These are phyloP conservation scores for Hypoxylon sp. DNA, from an alignment of 2,329 filamentous ascomycete genomes.

Conservation along the genomic window DNA sequence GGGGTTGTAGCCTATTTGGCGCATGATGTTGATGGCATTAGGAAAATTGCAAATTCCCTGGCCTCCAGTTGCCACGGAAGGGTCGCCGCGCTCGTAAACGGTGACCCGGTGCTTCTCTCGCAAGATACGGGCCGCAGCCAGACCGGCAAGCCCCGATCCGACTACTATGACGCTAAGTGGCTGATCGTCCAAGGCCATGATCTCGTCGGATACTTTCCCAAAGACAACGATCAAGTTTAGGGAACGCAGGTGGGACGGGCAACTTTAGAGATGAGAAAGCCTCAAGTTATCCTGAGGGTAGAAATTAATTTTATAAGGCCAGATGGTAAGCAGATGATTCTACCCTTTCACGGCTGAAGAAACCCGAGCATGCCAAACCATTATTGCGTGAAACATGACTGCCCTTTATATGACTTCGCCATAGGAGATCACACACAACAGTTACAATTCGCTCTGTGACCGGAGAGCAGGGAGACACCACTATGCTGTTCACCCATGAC, in stretches of 20 bases:
- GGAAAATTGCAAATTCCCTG: conserved; percentile 45
- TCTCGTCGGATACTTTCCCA: conserved; percentile 7
- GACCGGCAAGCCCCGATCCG: conserved; percentile 45
- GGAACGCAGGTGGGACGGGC: not conserved
- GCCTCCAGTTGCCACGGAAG: conserved; percentile 39
- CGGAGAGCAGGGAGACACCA: conserved; percentile 14
- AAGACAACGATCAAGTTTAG: not conserved
- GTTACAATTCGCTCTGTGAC: conserved; percentile 16
- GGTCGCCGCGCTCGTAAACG: conserved; percentile 44
- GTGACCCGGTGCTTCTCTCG: conserved; percentile 44
- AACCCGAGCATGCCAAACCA: not conserved
- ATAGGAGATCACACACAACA: not conserved
- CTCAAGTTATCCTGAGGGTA: not conserved
- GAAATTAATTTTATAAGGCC: not conserved
- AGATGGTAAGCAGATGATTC: conserved; percentile 1
- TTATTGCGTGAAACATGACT: not conserved
- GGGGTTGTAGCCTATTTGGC: conserved; percentile 40
- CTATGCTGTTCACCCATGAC: conserved; percentile 1
- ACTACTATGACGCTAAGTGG: conserved; percentile 43
- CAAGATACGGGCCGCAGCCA: conserved; percentile 44
- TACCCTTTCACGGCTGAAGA: not conserved
- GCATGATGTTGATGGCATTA: conserved; percentile 44
- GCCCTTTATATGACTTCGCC: not conserved
- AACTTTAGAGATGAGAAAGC: not conserved
- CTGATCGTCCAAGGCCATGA: conserved; percentile 25